These are phyloP conservation scores for Ceratocystis diversiconidia DNA, from an alignment of 2,329 filamentous ascomycete species.

Conservation along the genomic window DNA sequence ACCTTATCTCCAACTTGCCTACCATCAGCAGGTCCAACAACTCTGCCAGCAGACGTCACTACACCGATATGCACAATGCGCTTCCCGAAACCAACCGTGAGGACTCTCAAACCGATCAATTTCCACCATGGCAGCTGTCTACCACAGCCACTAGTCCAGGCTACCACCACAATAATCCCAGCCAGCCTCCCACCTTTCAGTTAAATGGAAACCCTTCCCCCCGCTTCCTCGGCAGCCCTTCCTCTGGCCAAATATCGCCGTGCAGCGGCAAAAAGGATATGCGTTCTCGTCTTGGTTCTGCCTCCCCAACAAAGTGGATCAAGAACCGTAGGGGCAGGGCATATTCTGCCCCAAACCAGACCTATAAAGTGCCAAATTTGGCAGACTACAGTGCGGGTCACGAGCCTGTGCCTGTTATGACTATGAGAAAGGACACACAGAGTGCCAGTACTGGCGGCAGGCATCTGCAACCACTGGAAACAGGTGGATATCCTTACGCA, in stretches of 20 bases:
- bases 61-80: conserved; percentile 13
- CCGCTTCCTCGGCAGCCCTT: background rate
- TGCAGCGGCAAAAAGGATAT: background rate
- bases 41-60: conserved; percentile 8
- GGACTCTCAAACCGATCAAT: background rate
- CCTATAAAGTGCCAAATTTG: background rate
- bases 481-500: conserved; percentile 2
- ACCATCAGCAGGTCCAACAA: conserved; percentile 11
- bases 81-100: conserved; percentile 11
- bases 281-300: conserved; percentile 1
- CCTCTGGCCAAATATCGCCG: background rate
- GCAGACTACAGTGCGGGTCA: background rate
- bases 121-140: conserved; percentile 10
- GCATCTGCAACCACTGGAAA: conserved; percentile 4
- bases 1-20: conserved; percentile 15
- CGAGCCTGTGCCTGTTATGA: background rate
- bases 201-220: background rate
- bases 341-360: conserved; percentile 12
- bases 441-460: background rate
- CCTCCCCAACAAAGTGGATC: conserved; percentile 13
- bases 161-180: background rate
- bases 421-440: background rate
- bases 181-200: background rate
- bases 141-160: background rate
- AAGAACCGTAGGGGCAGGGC: conserved; percentile 6